A percentile compares a stretch with the other conserved stretches of the same genome.
Evolutionary conservation across 78 protist genomes (phyloP).

Genomic region (Cyanophora paradoxa): DNA sequence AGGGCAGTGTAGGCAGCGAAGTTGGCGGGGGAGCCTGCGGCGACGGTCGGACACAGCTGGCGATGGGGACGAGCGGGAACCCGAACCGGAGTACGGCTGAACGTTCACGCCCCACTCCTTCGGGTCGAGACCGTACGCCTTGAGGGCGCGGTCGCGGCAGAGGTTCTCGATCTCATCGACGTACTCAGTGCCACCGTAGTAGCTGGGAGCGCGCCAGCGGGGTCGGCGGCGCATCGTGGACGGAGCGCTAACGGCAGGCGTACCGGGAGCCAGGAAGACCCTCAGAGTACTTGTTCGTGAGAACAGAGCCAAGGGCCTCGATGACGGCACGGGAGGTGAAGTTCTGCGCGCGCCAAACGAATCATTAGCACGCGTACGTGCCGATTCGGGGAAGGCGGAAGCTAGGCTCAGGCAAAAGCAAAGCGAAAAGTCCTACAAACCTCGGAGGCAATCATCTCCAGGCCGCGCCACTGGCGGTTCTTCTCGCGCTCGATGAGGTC

Average conservation of each 20-base stretch:
- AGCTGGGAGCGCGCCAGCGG: slow-evolving; percentile 3
- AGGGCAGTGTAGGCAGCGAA: slow-evolving; percentile 87
- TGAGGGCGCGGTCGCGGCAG: slow-evolving; percentile 88
- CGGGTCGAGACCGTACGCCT: slow-evolving; percentile 76
- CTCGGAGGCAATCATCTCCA: slow-evolving; percentile 97
- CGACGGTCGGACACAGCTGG: no score
- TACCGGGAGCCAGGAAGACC: slow-evolving; percentile 92
- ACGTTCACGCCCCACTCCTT: slow-evolving; percentile 99
- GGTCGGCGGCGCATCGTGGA: no score
- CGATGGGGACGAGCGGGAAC: no score
- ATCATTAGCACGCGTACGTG: background rate
- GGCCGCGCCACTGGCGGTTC: slow-evolving; percentile 88
- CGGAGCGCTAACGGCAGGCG: background rate
- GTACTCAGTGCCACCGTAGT: slow-evolving; percentile 96
- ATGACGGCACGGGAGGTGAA: slow-evolving; percentile 92
- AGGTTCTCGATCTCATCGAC: slow-evolving; percentile 86
- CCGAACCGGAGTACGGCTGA: slow-evolving; percentile 73
- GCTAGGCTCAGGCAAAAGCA: background rate
- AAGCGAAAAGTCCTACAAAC: background rate
- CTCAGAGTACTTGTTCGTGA: slow-evolving; percentile 99
- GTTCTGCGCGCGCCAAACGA: slow-evolving; percentile 73
- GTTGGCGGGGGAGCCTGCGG: slow-evolving; percentile 97
- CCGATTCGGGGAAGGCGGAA: background rate
- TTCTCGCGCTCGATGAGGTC: slow-evolving; percentile 84
- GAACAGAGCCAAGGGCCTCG: slow-evolving; percentile 92